Conservation (phyloP, 164 flowering plant species). For the Nymphaea colorata region DNA sequence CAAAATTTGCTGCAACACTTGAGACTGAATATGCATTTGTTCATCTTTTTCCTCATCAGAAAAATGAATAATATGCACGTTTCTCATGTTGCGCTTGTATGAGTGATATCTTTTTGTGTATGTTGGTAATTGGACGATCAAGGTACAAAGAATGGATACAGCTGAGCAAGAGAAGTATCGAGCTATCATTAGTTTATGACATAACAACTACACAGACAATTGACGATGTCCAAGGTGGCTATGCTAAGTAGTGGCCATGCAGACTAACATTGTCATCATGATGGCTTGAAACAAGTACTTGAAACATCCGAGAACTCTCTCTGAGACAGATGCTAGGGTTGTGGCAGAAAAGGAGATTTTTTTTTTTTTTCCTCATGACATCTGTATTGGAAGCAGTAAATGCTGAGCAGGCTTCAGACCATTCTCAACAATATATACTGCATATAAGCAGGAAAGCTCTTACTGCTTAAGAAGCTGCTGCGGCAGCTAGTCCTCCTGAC, state of each 20-base stretch:
- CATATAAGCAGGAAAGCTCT: slow-evolving; percentile 54
- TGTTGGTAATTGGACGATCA: slow-evolving; percentile 80
- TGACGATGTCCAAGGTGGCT: slow-evolving; percentile 64
- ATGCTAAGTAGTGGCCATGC: slow-evolving; percentile 54
- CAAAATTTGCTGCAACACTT: not conserved
- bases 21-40: not conserved
- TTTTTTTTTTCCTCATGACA: slow-evolving; percentile 45
- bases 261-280: slow-evolving; percentile 60
- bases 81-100: not conserved
- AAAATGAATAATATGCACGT: not conserved
- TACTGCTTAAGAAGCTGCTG: slow-evolving; percentile 53
- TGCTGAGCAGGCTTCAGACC: slow-evolving; percentile 49
- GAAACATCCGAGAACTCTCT: slow-evolving; percentile 43
- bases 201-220: slow-evolving; percentile 71
- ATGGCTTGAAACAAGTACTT: slow-evolving; percentile 57
- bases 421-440: slow-evolving; percentile 52
- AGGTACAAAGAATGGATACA: slow-evolving; percentile 91
- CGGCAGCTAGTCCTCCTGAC: slow-evolving; percentile 26
- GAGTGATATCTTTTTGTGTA: slow-evolving; percentile 9
- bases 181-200: slow-evolving; percentile 77
- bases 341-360: slow-evolving; percentile 55
- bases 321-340: slow-evolving; percentile 37
- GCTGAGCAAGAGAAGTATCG: slow-evolving; percentile 88
- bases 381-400: slow-evolving; percentile 51
- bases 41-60: not conserved